Evolutionary conservation across 176 grass and related monocot genomes (phyloP).

Genomic region (Bromus sterilis): DNA sequence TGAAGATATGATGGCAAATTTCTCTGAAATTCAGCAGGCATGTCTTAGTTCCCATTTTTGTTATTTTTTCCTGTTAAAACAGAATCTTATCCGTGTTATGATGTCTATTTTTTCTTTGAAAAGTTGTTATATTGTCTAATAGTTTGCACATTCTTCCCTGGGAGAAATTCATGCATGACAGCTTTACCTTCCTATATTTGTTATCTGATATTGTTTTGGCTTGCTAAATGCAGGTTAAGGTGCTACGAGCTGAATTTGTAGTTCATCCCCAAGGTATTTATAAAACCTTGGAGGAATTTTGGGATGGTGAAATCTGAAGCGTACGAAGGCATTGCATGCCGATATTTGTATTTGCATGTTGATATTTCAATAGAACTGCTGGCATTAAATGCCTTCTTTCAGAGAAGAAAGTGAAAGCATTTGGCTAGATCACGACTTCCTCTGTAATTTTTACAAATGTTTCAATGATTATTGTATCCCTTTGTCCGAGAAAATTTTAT

Average conservation of each 20-base stretch:
- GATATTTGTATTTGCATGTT: neutral
- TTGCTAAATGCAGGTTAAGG: constrained; percentile 29
- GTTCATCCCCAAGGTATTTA: constrained; percentile 24
- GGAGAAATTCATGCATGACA: neutral
- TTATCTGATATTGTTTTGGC: neutral
- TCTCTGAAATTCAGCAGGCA: constrained; percentile 45
- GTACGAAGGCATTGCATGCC: neutral
- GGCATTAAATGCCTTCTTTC: neutral
- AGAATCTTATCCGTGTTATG: neutral
- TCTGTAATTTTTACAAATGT: neutral
- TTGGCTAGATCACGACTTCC: neutral
- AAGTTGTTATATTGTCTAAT: neutral
- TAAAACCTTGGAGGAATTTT: constrained; percentile 47
- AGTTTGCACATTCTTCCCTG: neutral
- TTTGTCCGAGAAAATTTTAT: neutral
- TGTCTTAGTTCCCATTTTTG: neutral
- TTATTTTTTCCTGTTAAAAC: neutral
- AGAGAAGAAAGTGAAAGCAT: neutral
- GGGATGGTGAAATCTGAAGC: constrained; percentile 60
- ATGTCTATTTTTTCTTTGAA: too few species aligned
- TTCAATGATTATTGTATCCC: neutral
- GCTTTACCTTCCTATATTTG: neutral
- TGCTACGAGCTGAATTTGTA: constrained; percentile 7
- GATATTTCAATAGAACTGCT: neutral
- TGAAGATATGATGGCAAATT: constrained; percentile 31